Evolutionary conservation across 1,284 basidiomycete species (phyloP), one percentile per base, ranked within the genome.

Genomic region (Limonomyces culmigenus): DNA sequence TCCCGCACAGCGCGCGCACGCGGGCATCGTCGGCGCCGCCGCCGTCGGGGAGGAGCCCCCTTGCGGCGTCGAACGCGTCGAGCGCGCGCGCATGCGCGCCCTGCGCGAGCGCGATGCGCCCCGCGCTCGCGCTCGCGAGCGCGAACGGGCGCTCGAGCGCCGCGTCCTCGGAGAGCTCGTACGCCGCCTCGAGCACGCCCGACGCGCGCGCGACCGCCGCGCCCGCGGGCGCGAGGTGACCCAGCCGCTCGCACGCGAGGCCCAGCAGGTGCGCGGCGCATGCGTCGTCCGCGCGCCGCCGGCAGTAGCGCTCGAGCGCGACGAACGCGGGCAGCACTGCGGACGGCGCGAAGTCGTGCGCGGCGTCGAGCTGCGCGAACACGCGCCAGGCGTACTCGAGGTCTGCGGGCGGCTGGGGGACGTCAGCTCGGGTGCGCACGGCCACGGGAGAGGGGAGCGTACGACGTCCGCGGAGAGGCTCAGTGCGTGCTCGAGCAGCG

Each of bases 121-220:
- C 95, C 5, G 91, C 59, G 42, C 87, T 96, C 23, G 70, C 60
- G 41, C 89, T 81, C 0, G 91, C 86, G 20, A 91, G 71, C 5
- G 74, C 74, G 51, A 84, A 99, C 41, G 72, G 74, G 18, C 65
- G 58, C 51, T 96, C 93, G 13, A 86, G 70, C 14, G 63, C 56
- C 0, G 73, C 50, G 35, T 84, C 79, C 51, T 99, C 95, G 2
- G 70, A 71, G 36, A 78, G 73, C 52, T 98, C 95, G 53, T 96
- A 99, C 19, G 72, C 65, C 2, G 74, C 66, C 54, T 98, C 95
- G 16, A 98, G 61, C 11, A 92, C 62, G 1, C 56, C 42, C 3
- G 86, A 80, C 3, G 83, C 74, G 29, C 70, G 67, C n/a, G 64
- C 56, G 15, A 83, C 64, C 25, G 74, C 61, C 30, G 63, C 56